Evolutionary conservation across 331 rosid genomes (phyloP).

Genomic region (Prunus yedoensis): DNA sequence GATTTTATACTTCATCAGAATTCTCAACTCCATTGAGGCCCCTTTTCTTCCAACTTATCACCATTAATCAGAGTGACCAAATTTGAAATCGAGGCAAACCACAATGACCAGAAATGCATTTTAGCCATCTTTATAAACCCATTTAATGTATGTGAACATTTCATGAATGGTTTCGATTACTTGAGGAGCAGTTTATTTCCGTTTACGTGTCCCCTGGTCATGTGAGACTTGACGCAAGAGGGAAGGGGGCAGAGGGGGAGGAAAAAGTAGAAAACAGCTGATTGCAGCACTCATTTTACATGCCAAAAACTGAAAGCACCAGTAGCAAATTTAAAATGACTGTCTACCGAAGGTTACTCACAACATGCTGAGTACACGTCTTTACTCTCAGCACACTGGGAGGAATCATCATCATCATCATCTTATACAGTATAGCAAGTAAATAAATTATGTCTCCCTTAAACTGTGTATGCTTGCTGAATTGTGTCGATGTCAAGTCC

Average conservation of each 20-base stretch:
- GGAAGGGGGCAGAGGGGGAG: neutral
- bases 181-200: neutral
- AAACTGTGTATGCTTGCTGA: conserved; percentile 96
- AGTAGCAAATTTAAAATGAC: conserved; percentile 15
- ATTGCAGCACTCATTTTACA: conserved; percentile 19
- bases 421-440: conserved; percentile 27
- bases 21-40: too few species aligned
- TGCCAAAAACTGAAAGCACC: conserved; percentile 3
- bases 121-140: too few species aligned
- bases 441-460: conserved; percentile 21
- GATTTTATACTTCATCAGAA: too few species aligned
- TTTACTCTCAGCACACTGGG: conserved; percentile 19
- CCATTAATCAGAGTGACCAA: too few species aligned
- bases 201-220: too few species aligned
- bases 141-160: too few species aligned
- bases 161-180: neutral
- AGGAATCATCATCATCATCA: neutral
- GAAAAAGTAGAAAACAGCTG: neutral
- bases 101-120: too few species aligned
- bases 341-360: conserved; percentile 17
- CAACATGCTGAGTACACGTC: conserved; percentile 21
- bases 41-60: too few species aligned
- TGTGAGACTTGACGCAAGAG: neutral
- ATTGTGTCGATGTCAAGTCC: conserved; percentile 97
- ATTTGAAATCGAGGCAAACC: too few species aligned